These are phyloP conservation scores for Cystobasidium onofrii DNA, from an alignment of 768 basidiomycete species.

Conservation along the genomic window DNA sequence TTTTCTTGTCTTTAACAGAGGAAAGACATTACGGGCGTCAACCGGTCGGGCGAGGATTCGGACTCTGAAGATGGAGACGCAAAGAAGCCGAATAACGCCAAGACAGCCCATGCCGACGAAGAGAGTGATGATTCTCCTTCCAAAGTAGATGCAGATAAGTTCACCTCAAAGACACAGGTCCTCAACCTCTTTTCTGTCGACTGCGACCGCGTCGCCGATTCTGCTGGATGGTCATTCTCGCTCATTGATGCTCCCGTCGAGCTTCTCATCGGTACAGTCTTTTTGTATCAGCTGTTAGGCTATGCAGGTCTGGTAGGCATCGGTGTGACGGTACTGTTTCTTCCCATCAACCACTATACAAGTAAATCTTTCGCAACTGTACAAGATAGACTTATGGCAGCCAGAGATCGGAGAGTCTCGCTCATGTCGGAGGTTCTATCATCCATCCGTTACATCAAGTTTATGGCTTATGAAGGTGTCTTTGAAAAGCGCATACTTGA, in stretches of 20 bases:
- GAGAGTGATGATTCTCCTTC: constrained; percentile 41
- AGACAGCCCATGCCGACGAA: background rate
- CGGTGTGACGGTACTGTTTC: constrained; percentile 38
- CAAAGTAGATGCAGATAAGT: constrained; percentile 35
- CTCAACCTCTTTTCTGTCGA: constrained; percentile 40
- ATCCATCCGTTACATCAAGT: constrained; percentile 44
- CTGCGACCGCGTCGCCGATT: constrained; percentile 37
- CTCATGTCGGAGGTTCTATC: constrained; percentile 45
- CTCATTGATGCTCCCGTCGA: constrained; percentile 34
- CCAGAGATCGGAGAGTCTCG: constrained; percentile 39
- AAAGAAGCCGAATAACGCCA: background rate
- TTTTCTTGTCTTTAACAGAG: constrained; percentile 11
- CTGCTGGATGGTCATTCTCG: constrained; percentile 36
- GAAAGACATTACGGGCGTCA: constrained; percentile 37
- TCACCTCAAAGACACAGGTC: constrained; percentile 35
- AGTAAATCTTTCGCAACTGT: constrained; percentile 38
- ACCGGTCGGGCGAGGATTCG: background rate
- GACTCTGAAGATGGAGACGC: background rate
- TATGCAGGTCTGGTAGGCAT: constrained; percentile 41
- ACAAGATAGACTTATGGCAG: constrained; percentile 45
- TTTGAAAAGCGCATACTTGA: constrained; percentile 38
- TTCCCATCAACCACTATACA: constrained; percentile 42
- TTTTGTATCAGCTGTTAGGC: constrained; percentile 41
- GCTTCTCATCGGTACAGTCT: constrained; percentile 40
- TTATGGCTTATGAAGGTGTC: constrained; percentile 35